Evolutionary conservation across 768 basidiomycete genomes (phyloP).

Genomic region (Pleurotus platypus): DNA sequence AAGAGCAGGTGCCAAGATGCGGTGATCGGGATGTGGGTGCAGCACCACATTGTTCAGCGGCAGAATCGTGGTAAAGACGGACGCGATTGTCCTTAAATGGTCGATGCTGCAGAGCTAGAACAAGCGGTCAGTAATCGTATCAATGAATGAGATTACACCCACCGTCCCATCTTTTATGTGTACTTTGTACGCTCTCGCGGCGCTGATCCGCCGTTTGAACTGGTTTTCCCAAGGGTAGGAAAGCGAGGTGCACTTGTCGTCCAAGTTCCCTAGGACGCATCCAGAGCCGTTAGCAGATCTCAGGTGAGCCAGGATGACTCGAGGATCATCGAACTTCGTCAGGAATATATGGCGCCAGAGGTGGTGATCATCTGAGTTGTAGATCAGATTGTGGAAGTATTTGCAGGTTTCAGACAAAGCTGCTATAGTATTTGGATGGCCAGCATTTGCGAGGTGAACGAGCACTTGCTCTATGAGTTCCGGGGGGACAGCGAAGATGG

Average conservation of each 20-base stretch:
- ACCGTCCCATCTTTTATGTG: neutral
- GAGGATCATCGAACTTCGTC: conserved; percentile 46
- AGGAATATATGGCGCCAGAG: conserved; percentile 50
- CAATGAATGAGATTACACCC: neutral
- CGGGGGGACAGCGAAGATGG: conserved; percentile 24
- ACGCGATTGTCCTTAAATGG: neutral
- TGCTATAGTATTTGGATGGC: conserved; percentile 28
- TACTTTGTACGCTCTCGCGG: neutral
- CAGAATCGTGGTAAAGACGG: neutral
- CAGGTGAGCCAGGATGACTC: conserved; percentile 16
- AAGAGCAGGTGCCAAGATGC: conserved; percentile 11
- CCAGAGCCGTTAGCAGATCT: conserved; percentile 2
- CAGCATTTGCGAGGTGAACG: conserved; percentile 14
- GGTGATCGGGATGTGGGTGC: conserved; percentile 16
- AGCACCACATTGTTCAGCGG: neutral
- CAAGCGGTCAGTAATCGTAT: neutral
- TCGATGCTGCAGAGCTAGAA: neutral
- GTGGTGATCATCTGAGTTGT: conserved; percentile 27
- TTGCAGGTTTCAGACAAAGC: conserved; percentile 32
- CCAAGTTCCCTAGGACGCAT: neutral
- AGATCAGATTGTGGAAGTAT: conserved; percentile 30
- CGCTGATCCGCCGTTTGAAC: neutral
- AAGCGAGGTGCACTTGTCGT: conserved; percentile 13
- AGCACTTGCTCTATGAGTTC: conserved; percentile 40
- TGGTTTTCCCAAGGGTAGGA: conserved; percentile 1